Conservation (phyloP, 1,284 basidiomycete species). For the Volvariella volvacea region DNA sequence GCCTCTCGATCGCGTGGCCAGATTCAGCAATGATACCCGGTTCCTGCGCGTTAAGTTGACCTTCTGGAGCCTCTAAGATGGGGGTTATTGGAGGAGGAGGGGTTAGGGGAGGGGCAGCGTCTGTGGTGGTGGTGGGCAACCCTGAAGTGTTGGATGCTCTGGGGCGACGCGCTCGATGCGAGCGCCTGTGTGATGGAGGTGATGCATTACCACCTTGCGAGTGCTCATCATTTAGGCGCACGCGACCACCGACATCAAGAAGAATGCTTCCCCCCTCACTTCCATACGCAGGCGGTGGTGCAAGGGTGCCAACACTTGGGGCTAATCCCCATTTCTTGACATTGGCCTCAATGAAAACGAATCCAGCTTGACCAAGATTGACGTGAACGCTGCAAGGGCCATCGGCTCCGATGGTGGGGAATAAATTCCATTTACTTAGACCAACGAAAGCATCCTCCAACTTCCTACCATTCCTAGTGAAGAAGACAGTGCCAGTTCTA, state of each 20-base stretch:
- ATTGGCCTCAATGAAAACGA: slow-evolving; percentile 97
- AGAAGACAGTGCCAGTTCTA: slow-evolving; percentile 93
- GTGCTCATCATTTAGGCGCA: slow-evolving; percentile 36
- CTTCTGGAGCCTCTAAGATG: slow-evolving; percentile 56
- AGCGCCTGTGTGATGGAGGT: slow-evolving; percentile 42
- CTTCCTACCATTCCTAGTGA: slow-evolving; percentile 92
- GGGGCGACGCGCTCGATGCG: slow-evolving; percentile 53
- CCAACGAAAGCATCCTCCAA: slow-evolving; percentile 92
- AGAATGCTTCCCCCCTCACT: slow-evolving; percentile 92
- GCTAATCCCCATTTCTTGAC: slow-evolving; percentile 98
- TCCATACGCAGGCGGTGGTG: slow-evolving; percentile 93
- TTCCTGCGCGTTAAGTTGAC: slow-evolving; percentile 13
- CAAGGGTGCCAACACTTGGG: slow-evolving; percentile 90
- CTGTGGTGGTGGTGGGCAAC: slow-evolving; percentile 28
- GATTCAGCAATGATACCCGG: slow-evolving; percentile 7
- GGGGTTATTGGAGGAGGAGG: slow-evolving; percentile 77
- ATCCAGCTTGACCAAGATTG: slow-evolving; percentile 92
- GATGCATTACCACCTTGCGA: slow-evolving; percentile 40
- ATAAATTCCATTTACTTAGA: slow-evolving; percentile 83
- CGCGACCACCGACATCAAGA: slow-evolving; percentile 77
- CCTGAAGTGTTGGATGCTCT: slow-evolving; percentile 29
- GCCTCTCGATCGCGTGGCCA: not conserved
- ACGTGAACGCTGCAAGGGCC: slow-evolving; percentile 93
- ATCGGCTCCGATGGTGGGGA: slow-evolving; percentile 92
- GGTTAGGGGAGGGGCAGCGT: slow-evolving; percentile 32